Evolutionary conservation across 805 yeast species (phyloP).

Genomic region (Komagataella ulmi): DNA sequence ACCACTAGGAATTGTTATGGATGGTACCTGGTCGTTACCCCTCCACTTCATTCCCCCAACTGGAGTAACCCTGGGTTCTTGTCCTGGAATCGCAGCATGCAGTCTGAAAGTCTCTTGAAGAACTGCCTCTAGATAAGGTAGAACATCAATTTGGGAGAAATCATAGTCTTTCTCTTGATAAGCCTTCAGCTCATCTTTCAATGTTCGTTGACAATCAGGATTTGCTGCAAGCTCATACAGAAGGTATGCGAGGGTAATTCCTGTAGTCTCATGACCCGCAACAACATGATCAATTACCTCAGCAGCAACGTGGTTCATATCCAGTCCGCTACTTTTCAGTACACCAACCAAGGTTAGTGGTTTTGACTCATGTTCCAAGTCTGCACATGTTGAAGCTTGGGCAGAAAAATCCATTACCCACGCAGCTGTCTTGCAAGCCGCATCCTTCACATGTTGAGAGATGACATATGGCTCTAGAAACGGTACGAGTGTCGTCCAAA

Average conservation of each 20-base stretch:
- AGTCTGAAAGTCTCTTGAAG: constrained; percentile 47
- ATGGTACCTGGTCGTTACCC: constrained; percentile 12
- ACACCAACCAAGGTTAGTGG: constrained; percentile 11
- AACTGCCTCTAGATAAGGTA: constrained; percentile 49
- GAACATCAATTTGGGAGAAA: constrained; percentile 30
- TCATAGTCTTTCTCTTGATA: constrained; percentile 15
- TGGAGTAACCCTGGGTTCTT: constrained; percentile 48
- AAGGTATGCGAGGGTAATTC: constrained; percentile 46
- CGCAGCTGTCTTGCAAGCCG: constrained; percentile 23
- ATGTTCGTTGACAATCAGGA: constrained; percentile 26
- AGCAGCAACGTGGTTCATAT: constrained; percentile 20
- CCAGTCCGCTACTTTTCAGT: constrained; percentile 8
- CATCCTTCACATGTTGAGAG: constrained; percentile 20
- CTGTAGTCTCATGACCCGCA: constrained; percentile 72
- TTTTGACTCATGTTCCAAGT: constrained; percentile 5
- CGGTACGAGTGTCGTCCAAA: constrained; percentile 54
- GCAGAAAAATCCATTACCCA: constrained; percentile 25
- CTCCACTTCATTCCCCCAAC: constrained; percentile 13
- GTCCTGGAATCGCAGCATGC: constrained; percentile 64
- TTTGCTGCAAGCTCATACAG: constrained; percentile 45
- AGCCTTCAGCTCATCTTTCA: constrained; percentile 30
- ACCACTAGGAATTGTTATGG: constrained; percentile 31
- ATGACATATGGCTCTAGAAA: constrained; percentile 37
- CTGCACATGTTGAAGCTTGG: constrained; percentile 5
- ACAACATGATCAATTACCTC: constrained; percentile 53